A percentile compares a stretch with the other conserved stretches of the same genome.
These are phyloP conservation scores for Hortiboletus campestris DNA, from an alignment of 768 basidiomycete species.

Conservation along the genomic window DNA sequence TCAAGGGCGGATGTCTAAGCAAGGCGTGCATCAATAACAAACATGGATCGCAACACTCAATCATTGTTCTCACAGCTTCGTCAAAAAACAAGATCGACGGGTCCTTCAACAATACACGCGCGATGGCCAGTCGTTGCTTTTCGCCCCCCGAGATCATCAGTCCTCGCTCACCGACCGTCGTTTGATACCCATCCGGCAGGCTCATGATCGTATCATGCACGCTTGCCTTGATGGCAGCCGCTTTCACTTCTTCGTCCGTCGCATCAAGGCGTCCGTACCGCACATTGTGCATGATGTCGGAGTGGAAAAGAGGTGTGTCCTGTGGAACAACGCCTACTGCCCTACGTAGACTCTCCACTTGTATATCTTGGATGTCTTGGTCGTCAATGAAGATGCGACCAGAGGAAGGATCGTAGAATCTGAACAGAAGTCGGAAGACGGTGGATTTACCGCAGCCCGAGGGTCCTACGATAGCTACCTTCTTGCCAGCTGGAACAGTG, in stretches of 20 bases:
- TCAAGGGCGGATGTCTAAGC: conserved; percentile 91
- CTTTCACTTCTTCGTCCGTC: conserved; percentile 83
- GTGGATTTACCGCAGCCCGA: conserved; percentile 98
- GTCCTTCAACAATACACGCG: conserved; percentile 88
- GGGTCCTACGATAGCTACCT: conserved; percentile 95
- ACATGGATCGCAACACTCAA: not conserved
- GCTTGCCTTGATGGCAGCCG: conserved; percentile 82
- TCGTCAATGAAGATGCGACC: conserved; percentile 87
- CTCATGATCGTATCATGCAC: conserved; percentile 77
- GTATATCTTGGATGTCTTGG: conserved; percentile 76
- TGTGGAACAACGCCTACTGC: conserved; percentile 94
- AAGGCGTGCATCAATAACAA: not conserved
- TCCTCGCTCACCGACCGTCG: conserved; percentile 93
- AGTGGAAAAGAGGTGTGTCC: conserved; percentile 96
- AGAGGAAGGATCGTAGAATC: conserved; percentile 85
- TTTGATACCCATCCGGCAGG: conserved; percentile 83
- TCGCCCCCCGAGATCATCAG: conserved; percentile 99
- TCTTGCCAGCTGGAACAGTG: conserved; percentile 92
- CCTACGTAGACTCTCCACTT: conserved; percentile 67
- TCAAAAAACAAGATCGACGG: conserved; percentile 97
- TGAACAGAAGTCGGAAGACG: conserved; percentile 87
- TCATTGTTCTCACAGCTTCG: conserved; percentile 74
- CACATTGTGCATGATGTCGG: conserved; percentile 93
- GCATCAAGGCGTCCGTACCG: conserved; percentile 89
- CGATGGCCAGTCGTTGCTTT: conserved; percentile 95